These are phyloP conservation scores for Aspergillus sp. DNA, from an alignment of 2,329 filamentous ascomycete genomes.

Conservation along the genomic window DNA sequence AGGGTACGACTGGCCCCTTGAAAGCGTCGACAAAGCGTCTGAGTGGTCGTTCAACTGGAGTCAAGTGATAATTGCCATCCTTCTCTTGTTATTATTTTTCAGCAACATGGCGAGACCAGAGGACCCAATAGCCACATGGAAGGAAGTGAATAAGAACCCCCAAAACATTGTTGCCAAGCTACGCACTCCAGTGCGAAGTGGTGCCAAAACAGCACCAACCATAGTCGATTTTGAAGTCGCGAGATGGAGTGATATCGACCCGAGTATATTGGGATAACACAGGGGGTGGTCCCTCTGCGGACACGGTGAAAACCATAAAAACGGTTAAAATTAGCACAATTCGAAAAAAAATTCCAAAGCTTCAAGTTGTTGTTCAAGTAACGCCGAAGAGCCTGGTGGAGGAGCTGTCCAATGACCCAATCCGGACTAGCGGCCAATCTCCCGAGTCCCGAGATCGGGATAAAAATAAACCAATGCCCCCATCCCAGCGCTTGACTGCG, in stretches of 20 bases:
- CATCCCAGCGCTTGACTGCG: background rate
- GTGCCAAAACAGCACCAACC: background rate
- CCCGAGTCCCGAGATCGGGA: background rate
- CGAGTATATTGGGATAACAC: background rate
- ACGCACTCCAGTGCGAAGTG: background rate
- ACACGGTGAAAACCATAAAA: background rate
- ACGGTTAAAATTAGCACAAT: background rate
- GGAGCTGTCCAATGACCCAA: background rate
- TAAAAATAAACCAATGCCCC: background rate
- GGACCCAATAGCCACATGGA: background rate
- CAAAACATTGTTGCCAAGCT: background rate
- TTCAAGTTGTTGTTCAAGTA: background rate
- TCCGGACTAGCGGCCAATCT: background rate
- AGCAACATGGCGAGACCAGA: background rate
- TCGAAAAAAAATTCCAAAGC: background rate
- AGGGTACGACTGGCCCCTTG: background rate
- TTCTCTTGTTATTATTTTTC: background rate
- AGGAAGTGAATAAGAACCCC: background rate
- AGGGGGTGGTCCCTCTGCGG: background rate
- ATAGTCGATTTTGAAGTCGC: constrained; percentile 3
- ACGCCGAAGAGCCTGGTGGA: too few relatives aligned
- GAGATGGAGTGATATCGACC: constrained; percentile 4
- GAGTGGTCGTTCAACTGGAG: background rate
- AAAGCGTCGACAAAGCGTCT: background rate
- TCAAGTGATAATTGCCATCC: background rate